Evolutionary conservation across 2,329 filamentous ascomycete genomes (phyloP).

Genomic region (Boeremia exigua): DNA sequence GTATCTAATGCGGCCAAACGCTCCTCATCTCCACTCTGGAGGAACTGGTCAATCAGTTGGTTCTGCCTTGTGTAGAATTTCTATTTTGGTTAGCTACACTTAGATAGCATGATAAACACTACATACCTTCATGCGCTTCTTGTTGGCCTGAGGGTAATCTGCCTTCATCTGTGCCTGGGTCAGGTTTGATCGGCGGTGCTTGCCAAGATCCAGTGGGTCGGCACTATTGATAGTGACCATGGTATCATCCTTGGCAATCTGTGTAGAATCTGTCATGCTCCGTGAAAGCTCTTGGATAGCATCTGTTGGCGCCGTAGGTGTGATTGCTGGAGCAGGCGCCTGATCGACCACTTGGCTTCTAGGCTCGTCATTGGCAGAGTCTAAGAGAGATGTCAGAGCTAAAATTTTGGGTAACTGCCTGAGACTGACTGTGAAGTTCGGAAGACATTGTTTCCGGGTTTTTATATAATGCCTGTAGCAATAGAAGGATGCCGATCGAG

Average conservation of each 20-base stretch:
- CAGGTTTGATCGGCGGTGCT: conserved; percentile 43
- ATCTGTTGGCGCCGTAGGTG: conserved; percentile 30
- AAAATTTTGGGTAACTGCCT: conserved; percentile 14
- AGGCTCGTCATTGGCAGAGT: conserved; percentile 31
- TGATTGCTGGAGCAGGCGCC: conserved; percentile 36
- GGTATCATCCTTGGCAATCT: conserved; percentile 31
- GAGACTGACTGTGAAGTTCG: conserved; percentile 41
- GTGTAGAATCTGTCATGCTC: conserved; percentile 25
- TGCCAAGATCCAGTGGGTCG: conserved; percentile 48
- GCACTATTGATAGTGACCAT: conserved; percentile 22
- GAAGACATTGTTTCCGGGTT: conserved; percentile 39
- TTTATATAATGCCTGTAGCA: conserved; percentile 21
- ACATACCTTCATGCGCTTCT: conserved; percentile 42
- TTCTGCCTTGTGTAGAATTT: conserved; percentile 53
- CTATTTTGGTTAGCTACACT: conserved; percentile 18
- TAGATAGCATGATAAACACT: neutral
- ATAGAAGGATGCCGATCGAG: conserved; percentile 3
- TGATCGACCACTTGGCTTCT: conserved; percentile 37
- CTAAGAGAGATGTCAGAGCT: conserved; percentile 36
- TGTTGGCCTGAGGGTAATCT: conserved; percentile 53
- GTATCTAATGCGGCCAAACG: conserved; percentile 59
- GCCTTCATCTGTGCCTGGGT: conserved; percentile 56
- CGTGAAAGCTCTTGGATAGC: conserved; percentile 34
- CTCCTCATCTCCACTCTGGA: conserved; percentile 64
- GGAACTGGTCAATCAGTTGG: conserved; percentile 55